Evolutionary conservation across 2,329 filamentous ascomycete genomes (phyloP).

Genomic region (Ophiosphaerella narmari): DNA sequence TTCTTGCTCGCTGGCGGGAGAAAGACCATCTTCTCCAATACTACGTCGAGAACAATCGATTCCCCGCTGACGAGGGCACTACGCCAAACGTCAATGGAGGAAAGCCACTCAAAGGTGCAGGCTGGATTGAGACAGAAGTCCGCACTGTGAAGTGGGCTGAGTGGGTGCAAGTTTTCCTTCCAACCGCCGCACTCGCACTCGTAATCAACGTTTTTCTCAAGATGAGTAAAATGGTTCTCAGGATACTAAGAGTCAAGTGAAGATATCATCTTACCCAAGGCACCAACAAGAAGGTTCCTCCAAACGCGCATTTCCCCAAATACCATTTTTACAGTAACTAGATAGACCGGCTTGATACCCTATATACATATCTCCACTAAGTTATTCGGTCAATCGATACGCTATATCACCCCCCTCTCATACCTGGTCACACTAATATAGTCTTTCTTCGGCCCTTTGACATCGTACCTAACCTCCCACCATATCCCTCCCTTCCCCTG

Average conservation of each 20-base stretch:
- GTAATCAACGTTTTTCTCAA: slow-evolving; percentile 39
- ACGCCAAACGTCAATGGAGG: slow-evolving; percentile 23
- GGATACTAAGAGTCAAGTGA: slow-evolving; percentile 12
- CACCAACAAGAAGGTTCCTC: too few species aligned
- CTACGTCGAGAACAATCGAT: slow-evolving; percentile 74
- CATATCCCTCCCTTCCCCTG: slow-evolving; percentile 14
- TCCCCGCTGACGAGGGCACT: slow-evolving; percentile 66
- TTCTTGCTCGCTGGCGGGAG: slow-evolving; percentile 82
- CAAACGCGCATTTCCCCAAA: too few species aligned
- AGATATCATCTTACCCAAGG: not conserved
- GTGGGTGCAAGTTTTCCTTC: slow-evolving; percentile 52
- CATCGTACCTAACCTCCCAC: slow-evolving; percentile 47
- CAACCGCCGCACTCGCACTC: slow-evolving; percentile 42
- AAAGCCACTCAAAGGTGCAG: slow-evolving; percentile 39
- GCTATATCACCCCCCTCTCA: slow-evolving; percentile 1
- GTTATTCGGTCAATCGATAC: not conserved
- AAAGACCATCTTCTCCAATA: slow-evolving; percentile 87
- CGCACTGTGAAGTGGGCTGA: slow-evolving; percentile 46
- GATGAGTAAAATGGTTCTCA: slow-evolving; percentile 28
- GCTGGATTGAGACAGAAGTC: slow-evolving; percentile 55
- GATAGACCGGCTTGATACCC: not conserved
- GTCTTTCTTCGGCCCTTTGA: slow-evolving; percentile 48
- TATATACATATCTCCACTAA: not conserved
- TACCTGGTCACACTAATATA: slow-evolving; percentile 47
- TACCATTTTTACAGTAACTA: too few species aligned